Conservation (phyloP, 441 rosid genomes). For the Pelargonium myrrhifolium region DNA sequence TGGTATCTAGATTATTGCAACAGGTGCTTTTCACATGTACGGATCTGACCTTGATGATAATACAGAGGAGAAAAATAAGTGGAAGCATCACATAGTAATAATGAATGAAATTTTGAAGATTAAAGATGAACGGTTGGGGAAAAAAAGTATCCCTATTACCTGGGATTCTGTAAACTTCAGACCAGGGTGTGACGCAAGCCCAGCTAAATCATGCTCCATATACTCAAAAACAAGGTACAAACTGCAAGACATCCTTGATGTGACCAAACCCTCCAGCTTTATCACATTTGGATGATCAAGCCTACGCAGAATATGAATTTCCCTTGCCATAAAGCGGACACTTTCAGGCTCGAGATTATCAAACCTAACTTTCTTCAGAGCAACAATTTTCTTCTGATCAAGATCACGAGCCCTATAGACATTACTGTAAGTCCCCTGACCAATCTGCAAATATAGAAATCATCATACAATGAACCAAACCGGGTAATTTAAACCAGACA, state of each 20-base stretch:
- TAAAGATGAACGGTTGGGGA: background rate
- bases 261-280: constrained; percentile 92
- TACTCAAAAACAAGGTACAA: constrained; percentile 89
- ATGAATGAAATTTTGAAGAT: background rate
- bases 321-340: constrained; percentile 99
- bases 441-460: constrained; percentile 56
- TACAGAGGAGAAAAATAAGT: background rate
- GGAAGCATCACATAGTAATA: background rate
- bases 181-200: constrained; percentile 84
- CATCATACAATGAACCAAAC: constrained; percentile 15
- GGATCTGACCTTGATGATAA: background rate
- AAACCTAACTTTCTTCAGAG: constrained; percentile 93
- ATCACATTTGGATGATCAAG: constrained; percentile 93
- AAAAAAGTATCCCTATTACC: constrained; percentile 31
- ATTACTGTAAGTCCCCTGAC: constrained; percentile 96
- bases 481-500: constrained; percentile 7
- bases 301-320: constrained; percentile 82
- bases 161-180: constrained; percentile 78
- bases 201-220: constrained; percentile 98
- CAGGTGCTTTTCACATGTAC: background rate
- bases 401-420: constrained; percentile 95
- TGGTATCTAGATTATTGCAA: background rate
- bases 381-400: constrained; percentile 84
- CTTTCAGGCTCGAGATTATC: constrained; percentile 96
- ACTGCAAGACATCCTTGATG: constrained; percentile 98